These are phyloP conservation scores for Tylopilus sp. DNA, from an alignment of 768 basidiomycete genomes.

Conservation along the genomic window DNA sequence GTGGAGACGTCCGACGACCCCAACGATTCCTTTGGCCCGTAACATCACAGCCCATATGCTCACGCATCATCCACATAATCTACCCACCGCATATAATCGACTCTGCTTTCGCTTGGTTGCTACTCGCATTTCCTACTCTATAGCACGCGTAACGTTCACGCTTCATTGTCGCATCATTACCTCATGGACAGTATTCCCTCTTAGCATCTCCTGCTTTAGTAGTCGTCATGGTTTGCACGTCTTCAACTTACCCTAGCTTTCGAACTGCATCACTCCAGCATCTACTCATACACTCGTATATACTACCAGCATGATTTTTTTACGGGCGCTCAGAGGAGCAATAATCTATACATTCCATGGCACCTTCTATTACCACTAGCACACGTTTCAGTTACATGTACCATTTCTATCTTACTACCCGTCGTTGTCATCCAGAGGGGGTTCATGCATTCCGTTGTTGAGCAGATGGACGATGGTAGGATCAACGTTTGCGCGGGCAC, in stretches of 20 bases:
- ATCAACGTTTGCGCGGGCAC: conserved; percentile 41
- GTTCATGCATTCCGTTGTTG: conserved; percentile 54
- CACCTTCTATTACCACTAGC: conserved; percentile 19
- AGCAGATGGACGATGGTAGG: conserved; percentile 50
- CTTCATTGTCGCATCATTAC: conserved; percentile 9
- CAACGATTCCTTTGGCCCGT: conserved; percentile 17
- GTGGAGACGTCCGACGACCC: conserved; percentile 26
- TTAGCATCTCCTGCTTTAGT: conserved; percentile 5
- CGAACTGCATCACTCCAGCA: conserved; percentile 14
- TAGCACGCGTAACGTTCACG: conserved; percentile 19
- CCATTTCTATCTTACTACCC: not conserved
- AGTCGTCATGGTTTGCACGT: conserved; percentile 19
- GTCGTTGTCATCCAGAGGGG: conserved; percentile 38
- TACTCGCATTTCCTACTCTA: conserved; percentile 26
- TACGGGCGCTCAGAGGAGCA: conserved; percentile 25
- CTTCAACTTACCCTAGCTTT: conserved; percentile 14
- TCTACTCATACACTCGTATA: conserved; percentile 26
- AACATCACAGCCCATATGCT: conserved; percentile 5
- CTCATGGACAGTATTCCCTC: conserved; percentile 22
- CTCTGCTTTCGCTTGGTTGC: conserved; percentile 18
- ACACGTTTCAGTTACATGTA: conserved; percentile 7
- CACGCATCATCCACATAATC: conserved; percentile 15
- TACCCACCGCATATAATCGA: conserved; percentile 7
- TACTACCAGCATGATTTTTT: conserved; percentile 18
- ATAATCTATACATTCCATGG: conserved; percentile 31